A percentile compares a stretch with the other conserved stretches of the same genome.
phyloP scores from a whole-genome alignment of 2,329 filamentous ascomycete species.

The Cercospora nicotianae region DNA sequence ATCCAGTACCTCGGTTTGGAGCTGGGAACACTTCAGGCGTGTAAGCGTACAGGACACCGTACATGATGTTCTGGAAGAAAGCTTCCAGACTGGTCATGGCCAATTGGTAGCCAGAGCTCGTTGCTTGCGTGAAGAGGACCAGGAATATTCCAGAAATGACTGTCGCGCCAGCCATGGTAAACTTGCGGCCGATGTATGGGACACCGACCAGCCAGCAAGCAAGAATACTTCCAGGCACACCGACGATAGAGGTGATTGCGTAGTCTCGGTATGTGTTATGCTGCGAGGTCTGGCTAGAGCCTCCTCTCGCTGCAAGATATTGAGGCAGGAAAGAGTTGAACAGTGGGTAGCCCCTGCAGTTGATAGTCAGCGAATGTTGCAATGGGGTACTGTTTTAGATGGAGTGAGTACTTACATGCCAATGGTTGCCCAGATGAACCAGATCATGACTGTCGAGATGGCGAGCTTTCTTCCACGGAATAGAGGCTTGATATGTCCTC shows the following conservation, averaged over 20 bases:
- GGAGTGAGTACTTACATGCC: conserved; percentile 54
- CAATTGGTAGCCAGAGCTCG: conserved; percentile 59
- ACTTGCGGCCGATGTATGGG: conserved; percentile 70
- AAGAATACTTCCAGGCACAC: conserved; percentile 73
- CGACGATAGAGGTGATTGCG: conserved; percentile 73
- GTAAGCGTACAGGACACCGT: conserved; percentile 71
- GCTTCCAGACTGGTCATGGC: conserved; percentile 58
- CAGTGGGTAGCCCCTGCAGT: conserved; percentile 67
- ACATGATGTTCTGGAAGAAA: conserved; percentile 70
- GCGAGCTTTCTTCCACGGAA: conserved; percentile 52
- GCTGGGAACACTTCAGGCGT: conserved; percentile 76
- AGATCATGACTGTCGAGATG: conserved; percentile 57
- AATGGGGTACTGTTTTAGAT: background rate
- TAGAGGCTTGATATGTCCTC: conserved; percentile 65
- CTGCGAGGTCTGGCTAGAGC: conserved; percentile 38
- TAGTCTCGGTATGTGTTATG: conserved; percentile 70
- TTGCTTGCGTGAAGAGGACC: conserved; percentile 64
- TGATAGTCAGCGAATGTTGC: background rate
- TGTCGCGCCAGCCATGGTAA: conserved; percentile 68
- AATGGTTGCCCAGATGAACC: conserved; percentile 80
- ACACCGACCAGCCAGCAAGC: conserved; percentile 71
- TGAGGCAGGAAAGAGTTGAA: conserved; percentile 92
- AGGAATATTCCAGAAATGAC: conserved; percentile 67
- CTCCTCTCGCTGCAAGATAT: conserved; percentile 64
- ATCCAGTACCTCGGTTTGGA: conserved; percentile 69